Conservation (phyloP, 441 rosid species). For the Gossypium trilobum region DNA sequence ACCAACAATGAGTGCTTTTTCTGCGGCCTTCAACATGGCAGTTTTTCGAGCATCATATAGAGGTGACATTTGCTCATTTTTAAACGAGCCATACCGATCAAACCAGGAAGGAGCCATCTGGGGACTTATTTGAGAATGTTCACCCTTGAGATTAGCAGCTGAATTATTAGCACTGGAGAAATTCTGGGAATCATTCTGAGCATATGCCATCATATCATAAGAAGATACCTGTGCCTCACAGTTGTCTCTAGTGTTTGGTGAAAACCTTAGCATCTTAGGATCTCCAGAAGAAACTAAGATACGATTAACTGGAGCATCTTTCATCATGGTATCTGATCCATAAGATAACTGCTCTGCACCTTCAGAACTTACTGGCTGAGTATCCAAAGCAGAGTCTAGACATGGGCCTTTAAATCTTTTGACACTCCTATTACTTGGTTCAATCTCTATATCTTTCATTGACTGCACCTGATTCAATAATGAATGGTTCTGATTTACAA, state of each 20-base stretch:
- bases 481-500: slow-evolving; percentile 34
- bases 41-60: slow-evolving; percentile 32
- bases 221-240: slow-evolving; percentile 24
- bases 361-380: slow-evolving; percentile 21
- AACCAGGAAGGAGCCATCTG: slow-evolving; percentile 79
- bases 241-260: slow-evolving; percentile 28
- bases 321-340: slow-evolving; percentile 23
- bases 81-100: slow-evolving; percentile 55
- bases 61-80: slow-evolving; percentile 50
- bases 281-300: slow-evolving; percentile 29
- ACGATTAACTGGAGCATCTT: slow-evolving; percentile 18
- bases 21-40: slow-evolving; percentile 30
- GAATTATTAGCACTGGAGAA: slow-evolving; percentile 23
- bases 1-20: slow-evolving; percentile 32
- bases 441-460: slow-evolving; percentile 37
- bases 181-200: slow-evolving; percentile 33
- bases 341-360: slow-evolving; percentile 24
- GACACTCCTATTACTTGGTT: slow-evolving; percentile 35
- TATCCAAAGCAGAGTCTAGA: slow-evolving; percentile 26
- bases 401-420: slow-evolving; percentile 36
- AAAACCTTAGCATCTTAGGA: slow-evolving; percentile 30
- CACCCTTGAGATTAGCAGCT: slow-evolving; percentile 30
- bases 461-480: slow-evolving; percentile 39
- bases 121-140: slow-evolving; percentile 48
- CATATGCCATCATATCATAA: slow-evolving; percentile 26